These are phyloP conservation scores for Rusavskia elegans DNA, from an alignment of 495 filamentous ascomycete species.

Conservation along the genomic window DNA sequence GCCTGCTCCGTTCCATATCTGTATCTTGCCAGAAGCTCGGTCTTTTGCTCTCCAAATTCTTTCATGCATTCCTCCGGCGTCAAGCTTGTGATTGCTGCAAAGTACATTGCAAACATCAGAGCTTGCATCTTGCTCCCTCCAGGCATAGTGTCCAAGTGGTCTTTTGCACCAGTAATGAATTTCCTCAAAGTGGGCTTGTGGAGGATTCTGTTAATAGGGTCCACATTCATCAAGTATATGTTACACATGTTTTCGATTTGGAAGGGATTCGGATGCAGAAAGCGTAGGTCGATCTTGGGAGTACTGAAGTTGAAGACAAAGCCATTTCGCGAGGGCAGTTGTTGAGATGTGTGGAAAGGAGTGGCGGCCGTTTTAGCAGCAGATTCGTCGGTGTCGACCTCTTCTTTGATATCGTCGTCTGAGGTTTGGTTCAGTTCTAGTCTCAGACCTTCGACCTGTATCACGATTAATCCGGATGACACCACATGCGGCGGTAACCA, in stretches of 20 bases:
- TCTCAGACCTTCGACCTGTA: neutral
- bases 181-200: conserved; percentile 36
- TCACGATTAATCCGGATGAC: neutral
- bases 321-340: neutral
- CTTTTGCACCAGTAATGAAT: conserved; percentile 25
- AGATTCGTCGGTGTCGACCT: neutral
- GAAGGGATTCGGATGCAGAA: conserved; percentile 33
- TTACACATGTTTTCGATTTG: conserved; percentile 36
- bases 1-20: conserved; percentile 27
- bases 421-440: conserved; percentile 6
- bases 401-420: conserved; percentile 1
- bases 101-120: conserved; percentile 44
- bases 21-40: conserved; percentile 24
- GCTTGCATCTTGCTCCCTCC: conserved; percentile 32
- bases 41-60: conserved; percentile 26
- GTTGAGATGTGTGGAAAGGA: neutral
- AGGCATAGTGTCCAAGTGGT: conserved; percentile 15
- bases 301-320: conserved; percentile 6
- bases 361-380: neutral
- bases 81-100: conserved; percentile 40
- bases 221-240: conserved; percentile 37
- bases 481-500: neutral
- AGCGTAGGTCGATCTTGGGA: conserved; percentile 18
- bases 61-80: conserved; percentile 31
- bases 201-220: conserved; percentile 28